Evolutionary conservation across 257 asterid species (phyloP).

Genomic region (Datura wrightii): DNA sequence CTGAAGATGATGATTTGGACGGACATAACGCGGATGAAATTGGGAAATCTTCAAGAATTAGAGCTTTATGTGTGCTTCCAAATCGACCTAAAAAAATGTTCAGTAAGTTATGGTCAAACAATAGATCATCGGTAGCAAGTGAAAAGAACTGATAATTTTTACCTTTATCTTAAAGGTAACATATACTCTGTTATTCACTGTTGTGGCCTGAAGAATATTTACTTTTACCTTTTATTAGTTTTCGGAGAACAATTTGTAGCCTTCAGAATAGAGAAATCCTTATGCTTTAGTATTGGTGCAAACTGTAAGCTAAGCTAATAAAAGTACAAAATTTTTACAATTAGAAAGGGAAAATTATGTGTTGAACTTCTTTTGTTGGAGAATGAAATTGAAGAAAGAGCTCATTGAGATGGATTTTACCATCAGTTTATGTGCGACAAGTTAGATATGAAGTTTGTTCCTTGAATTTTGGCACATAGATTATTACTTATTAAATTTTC

Average conservation of each 20-base stretch:
- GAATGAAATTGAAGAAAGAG: not conserved
- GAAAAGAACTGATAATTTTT: slow-evolving; percentile 54
- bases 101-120: slow-evolving; percentile 80
- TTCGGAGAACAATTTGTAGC: slow-evolving; percentile 46
- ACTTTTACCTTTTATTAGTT: not conserved
- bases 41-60: slow-evolving; percentile 44
- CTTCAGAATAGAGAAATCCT: slow-evolving; percentile 46
- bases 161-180: slow-evolving; percentile 37
- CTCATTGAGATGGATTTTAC: not conserved
- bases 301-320: slow-evolving; percentile 59
- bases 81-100: slow-evolving; percentile 67
- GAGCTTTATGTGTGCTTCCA: slow-evolving; percentile 54
- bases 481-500: no score
- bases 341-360: slow-evolving; percentile 22
- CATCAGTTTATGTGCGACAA: not conserved
- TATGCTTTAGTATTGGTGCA: slow-evolving; percentile 56
- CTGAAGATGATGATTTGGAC: slow-evolving; percentile 64
- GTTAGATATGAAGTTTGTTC: not conserved
- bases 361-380: slow-evolving; percentile 14
- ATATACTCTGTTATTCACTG: slow-evolving; percentile 32
- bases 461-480: no score
- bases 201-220: slow-evolving; percentile 25
- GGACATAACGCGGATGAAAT: slow-evolving; percentile 41
- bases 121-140: slow-evolving; percentile 54
- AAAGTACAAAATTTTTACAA: slow-evolving; percentile 37